phyloP scores from a whole-genome alignment of 164 flowering plant species.

The Annona cherimola region DNA sequence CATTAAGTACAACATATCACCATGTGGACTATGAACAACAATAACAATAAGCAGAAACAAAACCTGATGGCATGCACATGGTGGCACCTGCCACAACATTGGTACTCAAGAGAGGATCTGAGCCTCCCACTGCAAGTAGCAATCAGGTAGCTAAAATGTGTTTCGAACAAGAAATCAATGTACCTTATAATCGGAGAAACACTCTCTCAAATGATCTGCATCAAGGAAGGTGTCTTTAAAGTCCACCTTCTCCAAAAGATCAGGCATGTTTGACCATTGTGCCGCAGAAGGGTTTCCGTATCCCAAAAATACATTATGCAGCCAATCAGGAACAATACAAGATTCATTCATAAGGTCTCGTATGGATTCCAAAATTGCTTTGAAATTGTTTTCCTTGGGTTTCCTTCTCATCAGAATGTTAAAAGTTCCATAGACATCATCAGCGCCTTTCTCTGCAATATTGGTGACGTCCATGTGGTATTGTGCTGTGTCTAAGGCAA shows the following conservation, averaged over 20 bases:
- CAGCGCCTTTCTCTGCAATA: conserved; percentile 85
- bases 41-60: background rate
- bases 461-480: conserved; percentile 93
- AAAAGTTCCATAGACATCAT: conserved; percentile 86
- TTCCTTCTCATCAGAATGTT: conserved; percentile 93
- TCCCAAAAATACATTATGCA: conserved; percentile 90
- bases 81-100: background rate
- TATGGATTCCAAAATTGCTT: conserved; percentile 95
- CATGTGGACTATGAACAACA: background rate
- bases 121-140: background rate
- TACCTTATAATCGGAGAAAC: conserved; percentile 80
- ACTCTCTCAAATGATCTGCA: conserved; percentile 65
- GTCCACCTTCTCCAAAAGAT: conserved; percentile 77
- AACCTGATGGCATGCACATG: background rate
- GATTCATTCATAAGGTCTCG: conserved; percentile 99
- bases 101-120: background rate
- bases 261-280: conserved; percentile 95
- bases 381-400: conserved; percentile 98
- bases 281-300: conserved; percentile 99
- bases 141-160: background rate
- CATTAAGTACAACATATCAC: background rate
- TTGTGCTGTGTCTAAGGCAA: conserved; percentile 95
- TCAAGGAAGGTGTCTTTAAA: conserved; percentile 93
- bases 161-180: conserved; percentile 3
- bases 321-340: conserved; percentile 97